Conservation (phyloP, 192 early-diverging fungal species). For the Funneliformis mosseae region DNA sequence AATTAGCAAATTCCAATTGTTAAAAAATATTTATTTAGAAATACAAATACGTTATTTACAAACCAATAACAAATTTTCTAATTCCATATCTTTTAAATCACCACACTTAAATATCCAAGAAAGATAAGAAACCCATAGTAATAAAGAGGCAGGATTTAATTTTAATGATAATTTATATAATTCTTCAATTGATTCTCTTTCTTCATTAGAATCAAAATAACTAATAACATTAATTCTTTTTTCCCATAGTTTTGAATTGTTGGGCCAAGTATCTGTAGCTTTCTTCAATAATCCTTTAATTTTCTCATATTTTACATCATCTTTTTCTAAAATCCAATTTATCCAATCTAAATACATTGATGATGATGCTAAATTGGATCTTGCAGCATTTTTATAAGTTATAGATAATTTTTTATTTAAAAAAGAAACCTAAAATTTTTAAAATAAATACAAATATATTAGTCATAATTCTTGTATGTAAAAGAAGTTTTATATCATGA, state of each 20-base stretch:
- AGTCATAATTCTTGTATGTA: not conserved
- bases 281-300: not conserved
- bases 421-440: not conserved
- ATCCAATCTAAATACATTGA: constrained; percentile 25
- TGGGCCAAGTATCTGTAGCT: constrained; percentile 11
- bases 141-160: not conserved
- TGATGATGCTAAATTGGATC: not conserved
- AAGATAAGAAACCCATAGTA: constrained; percentile 23
- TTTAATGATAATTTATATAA: constrained; percentile 9
- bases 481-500: not conserved
- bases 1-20: not conserved
- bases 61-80: constrained; percentile 27
- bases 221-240: constrained; percentile 1
- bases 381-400: not conserved
- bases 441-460: not conserved
- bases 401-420: not conserved
- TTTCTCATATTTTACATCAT: not conserved
- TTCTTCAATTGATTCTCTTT: not conserved
- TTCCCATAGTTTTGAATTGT: constrained; percentile 16
- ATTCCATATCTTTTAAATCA: not conserved
- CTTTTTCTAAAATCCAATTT: constrained; percentile 1
- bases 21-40: not conserved
- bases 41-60: not conserved
- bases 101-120: not conserved
- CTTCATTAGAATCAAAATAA: not conserved